Percentiles rank a stretch among this genome's conserved stretches.
phyloP scores from a whole-genome alignment of 2,329 filamentous ascomycete species.

The Pseudogymnoascus sp. region DNA sequence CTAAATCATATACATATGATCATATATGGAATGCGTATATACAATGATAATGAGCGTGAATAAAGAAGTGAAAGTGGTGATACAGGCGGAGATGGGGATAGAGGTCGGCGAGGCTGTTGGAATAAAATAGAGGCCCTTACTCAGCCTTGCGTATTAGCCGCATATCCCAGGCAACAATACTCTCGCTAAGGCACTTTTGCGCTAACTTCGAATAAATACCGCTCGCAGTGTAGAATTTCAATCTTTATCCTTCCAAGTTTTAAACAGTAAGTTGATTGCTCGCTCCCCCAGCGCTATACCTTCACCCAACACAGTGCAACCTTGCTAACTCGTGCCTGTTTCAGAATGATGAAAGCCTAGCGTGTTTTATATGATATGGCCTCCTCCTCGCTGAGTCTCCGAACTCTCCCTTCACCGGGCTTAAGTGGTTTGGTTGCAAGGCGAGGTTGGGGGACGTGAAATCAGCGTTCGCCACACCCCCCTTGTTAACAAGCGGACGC shows the following conservation, averaged over 20 bases:
- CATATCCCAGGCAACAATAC: not conserved
- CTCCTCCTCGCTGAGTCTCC: constrained; percentile 55
- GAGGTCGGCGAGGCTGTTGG: not conserved
- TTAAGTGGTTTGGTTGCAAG: constrained; percentile 73
- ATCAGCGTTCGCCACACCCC: constrained; percentile 98
- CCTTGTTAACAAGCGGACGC: constrained; percentile 98
- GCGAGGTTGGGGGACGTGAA: constrained; percentile 68
- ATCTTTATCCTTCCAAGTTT: constrained; percentile 98
- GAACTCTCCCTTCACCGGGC: constrained; percentile 84
- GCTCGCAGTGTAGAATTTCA: constrained; percentile 30
- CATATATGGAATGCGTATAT: not conserved
- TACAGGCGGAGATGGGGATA: not conserved
- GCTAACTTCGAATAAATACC: constrained; percentile 8
- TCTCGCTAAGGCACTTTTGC: not conserved
- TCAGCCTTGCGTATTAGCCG: not conserved
- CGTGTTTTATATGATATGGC: constrained; percentile 84
- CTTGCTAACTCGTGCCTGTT: constrained; percentile 21
- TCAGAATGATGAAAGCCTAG: constrained; percentile 98
- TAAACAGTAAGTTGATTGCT: constrained; percentile 66
- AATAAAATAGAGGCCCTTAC: not conserved
- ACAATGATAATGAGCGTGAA: not conserved
- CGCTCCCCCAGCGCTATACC: constrained; percentile 11
- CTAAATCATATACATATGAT: not conserved
- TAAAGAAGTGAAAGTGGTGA: not conserved
- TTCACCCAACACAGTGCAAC: constrained; percentile 25